Conservation (phyloP, 495 filamentous ascomycete species). For the Podospora anserina region DNA sequence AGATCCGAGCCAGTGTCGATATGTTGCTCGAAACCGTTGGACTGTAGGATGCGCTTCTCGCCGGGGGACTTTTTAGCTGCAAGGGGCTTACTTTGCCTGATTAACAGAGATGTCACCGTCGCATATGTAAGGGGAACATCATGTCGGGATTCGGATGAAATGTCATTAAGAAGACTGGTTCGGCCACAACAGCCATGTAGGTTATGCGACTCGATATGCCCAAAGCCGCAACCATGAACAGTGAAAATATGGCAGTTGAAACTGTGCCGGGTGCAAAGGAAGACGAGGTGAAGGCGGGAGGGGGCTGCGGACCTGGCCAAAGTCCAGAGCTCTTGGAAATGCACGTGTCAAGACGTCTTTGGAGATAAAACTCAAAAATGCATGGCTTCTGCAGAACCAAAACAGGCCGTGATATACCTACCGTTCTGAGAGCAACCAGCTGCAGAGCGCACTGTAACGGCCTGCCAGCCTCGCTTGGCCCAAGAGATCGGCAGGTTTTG, state of each 20-base stretch:
- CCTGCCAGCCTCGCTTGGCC: not conserved
- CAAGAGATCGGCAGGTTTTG: not conserved
- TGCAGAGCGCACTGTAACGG: not conserved
- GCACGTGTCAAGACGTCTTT: slow-evolving; percentile 3
- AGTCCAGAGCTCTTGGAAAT: not conserved
- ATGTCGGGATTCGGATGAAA: not conserved
- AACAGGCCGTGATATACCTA: slow-evolving; percentile 7
- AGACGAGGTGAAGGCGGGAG: not conserved
- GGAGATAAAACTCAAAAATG: not conserved
- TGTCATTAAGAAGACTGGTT: too few species aligned
- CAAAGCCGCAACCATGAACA: not conserved
- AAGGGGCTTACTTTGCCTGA: not conserved
- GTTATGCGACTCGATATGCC: not conserved
- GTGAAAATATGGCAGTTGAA: not conserved
- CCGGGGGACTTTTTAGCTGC: not conserved
- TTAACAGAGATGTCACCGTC: not conserved
- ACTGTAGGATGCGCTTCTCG: not conserved
- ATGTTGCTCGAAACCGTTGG: not conserved
- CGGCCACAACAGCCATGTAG: not conserved
- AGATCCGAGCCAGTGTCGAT: not conserved
- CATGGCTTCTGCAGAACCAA: not conserved
- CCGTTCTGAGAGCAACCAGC: not conserved
- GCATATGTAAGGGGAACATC: not conserved
- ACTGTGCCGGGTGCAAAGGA: not conserved
- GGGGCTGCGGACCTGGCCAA: not conserved